phyloP scores from a whole-genome alignment of 2,329 filamentous ascomycete species.

The Scortechinia acanthostroma region DNA sequence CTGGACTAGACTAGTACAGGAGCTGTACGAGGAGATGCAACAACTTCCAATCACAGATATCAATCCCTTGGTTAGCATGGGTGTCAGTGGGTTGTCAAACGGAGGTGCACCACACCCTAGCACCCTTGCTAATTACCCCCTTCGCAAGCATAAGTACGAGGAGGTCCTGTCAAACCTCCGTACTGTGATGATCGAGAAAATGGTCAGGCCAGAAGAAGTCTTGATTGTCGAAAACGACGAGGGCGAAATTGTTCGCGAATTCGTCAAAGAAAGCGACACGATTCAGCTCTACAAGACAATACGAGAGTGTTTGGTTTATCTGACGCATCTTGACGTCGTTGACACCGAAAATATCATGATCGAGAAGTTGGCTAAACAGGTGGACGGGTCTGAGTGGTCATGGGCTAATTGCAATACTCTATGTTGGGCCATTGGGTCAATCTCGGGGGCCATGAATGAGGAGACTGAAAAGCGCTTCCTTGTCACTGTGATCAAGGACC shows the following conservation, averaged over 20 bases:
- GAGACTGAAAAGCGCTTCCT: constrained; percentile 98
- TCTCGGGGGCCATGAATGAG: constrained; percentile 98
- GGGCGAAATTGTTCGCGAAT: constrained; percentile 96
- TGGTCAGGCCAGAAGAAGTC: constrained; percentile 96
- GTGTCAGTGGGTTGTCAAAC: constrained; percentile 54
- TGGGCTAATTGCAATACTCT: constrained; percentile 99
- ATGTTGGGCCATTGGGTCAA: constrained; percentile 98
- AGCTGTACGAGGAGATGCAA: constrained; percentile 98
- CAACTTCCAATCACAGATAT: constrained; percentile 85
- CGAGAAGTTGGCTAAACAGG: constrained; percentile 89
- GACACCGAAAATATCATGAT: constrained; percentile 99
- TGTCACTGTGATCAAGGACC: constrained; percentile 96
- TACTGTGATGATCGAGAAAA: constrained; percentile 99
- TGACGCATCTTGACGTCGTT: constrained; percentile 93
- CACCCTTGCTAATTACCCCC: constrained; percentile 80
- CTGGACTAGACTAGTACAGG: constrained; percentile 96
- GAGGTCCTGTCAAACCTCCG: constrained; percentile 89
- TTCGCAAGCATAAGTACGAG: constrained; percentile 96
- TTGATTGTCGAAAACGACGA: constrained; percentile 99
- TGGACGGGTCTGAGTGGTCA: constrained; percentile 93
- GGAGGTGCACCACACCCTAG: constrained; percentile 79
- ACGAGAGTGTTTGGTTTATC: constrained; percentile 88
- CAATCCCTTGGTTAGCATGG: constrained; percentile 80
- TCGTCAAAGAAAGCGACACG: constrained; percentile 98
- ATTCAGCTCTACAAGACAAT: constrained; percentile 99